Conservation (phyloP, 139 green algal species). For the Zygnema circumcarinatum region DNA sequence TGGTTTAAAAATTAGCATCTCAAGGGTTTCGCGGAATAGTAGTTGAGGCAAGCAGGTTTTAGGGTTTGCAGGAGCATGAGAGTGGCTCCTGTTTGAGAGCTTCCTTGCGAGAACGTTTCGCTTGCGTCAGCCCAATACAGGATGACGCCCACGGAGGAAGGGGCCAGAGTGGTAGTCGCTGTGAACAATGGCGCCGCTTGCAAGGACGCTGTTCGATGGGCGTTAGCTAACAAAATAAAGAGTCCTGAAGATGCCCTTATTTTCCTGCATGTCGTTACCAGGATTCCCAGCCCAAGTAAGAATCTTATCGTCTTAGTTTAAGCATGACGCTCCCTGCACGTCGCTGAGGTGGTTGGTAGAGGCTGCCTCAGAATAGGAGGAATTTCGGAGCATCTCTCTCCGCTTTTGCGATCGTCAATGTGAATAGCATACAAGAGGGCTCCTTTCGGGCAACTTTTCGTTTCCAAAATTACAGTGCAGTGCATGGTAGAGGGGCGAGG, state of each 20-base stretch:
- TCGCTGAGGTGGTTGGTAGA: too few species aligned
- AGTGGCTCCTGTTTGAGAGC: too few species aligned
- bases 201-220: constrained; percentile 37
- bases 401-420: too few species aligned
- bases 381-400: too few species aligned
- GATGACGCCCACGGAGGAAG: not conserved
- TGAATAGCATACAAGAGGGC: too few species aligned
- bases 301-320: too few species aligned
- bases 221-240: constrained; percentile 37
- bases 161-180: constrained; percentile 14
- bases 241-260: constrained; percentile 26
- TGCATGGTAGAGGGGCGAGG: too few species aligned
- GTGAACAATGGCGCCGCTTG: constrained; percentile 18
- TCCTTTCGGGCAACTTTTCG: too few species aligned
- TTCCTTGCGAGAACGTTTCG: too few species aligned
- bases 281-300: constrained; percentile 41
- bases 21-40: not conserved
- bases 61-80: not conserved
- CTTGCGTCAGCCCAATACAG: too few species aligned
- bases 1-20: not conserved
- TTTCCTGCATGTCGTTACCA: constrained; percentile 46
- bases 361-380: too few species aligned
- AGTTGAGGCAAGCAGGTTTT: not conserved
- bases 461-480: too few species aligned
- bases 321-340: not conserved